phyloP scores from a whole-genome alignment of 345 rosid genomes.

The Turnera subulata region DNA sequence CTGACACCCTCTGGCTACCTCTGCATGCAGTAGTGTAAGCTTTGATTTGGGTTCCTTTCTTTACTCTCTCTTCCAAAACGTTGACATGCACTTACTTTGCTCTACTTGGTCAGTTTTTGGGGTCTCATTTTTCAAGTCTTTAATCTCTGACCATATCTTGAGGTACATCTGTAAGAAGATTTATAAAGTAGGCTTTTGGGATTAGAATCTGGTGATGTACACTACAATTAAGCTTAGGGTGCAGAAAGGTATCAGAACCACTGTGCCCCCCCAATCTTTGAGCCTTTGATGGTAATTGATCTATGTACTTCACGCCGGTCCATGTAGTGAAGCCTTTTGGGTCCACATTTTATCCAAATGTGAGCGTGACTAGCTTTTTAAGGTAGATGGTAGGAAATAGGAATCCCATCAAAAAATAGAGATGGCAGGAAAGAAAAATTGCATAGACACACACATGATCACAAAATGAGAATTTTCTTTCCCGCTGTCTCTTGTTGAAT shows the following conservation, averaged over 20 bases:
- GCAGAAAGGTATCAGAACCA: neutral
- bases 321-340: neutral
- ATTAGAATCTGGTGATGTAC: slow-evolving; percentile 10
- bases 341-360: slow-evolving; percentile 22
- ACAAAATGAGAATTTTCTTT: too few species aligned
- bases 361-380: too few species aligned
- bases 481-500: too few species aligned
- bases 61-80: slow-evolving; percentile 9
- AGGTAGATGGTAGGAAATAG: too few species aligned
- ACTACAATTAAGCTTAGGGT: neutral
- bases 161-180: slow-evolving; percentile 41
- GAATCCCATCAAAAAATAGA: too few species aligned
- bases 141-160: slow-evolving; percentile 30
- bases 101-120: slow-evolving; percentile 5
- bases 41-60: slow-evolving; percentile 19
- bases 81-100: slow-evolving; percentile 35
- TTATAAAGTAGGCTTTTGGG: slow-evolving; percentile 16
- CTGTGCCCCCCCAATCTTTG: too few species aligned
- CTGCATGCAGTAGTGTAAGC: slow-evolving; percentile 18
- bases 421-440: too few species aligned
- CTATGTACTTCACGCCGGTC: too few species aligned
- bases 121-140: too few species aligned
- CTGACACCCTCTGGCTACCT: slow-evolving; percentile 29
- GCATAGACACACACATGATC: too few species aligned
- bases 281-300: too few species aligned